Percentiles rank a stretch among this genome's conserved stretches.
Evolutionary conservation across 1,139 yeast species (phyloP).

Genomic region (Saccharomyces uvarum): DNA sequence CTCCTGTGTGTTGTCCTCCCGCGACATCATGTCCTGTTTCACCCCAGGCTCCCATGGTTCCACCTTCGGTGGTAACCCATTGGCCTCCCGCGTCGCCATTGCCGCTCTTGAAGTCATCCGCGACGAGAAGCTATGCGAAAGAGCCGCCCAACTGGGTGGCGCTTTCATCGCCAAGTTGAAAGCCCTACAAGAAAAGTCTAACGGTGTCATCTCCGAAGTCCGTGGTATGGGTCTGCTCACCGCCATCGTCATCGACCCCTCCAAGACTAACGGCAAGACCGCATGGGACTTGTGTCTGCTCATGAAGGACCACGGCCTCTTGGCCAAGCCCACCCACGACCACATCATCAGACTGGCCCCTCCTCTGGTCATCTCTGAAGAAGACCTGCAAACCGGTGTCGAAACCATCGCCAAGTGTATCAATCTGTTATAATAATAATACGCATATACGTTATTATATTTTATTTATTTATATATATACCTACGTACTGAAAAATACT

Average conservation of each 20-base stretch:
- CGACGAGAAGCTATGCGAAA: conserved; percentile 79
- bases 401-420: conserved; percentile 54
- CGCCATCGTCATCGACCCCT: conserved; percentile 84
- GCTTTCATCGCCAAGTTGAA: conserved; percentile 59
- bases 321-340: conserved; percentile 96
- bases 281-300: conserved; percentile 94
- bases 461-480: not conserved
- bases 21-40: conserved; percentile 79
- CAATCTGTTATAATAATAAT: not conserved
- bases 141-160: conserved; percentile 66
- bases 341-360: conserved; percentile 94
- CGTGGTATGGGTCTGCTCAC: conserved; percentile 87
- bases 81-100: conserved; percentile 88
- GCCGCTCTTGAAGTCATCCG: conserved; percentile 87
- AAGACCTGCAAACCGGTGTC: conserved; percentile 76
- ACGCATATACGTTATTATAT: not conserved
- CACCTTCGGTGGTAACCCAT: conserved; percentile 96
- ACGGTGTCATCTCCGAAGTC: conserved; percentile 77
- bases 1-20: conserved; percentile 81
- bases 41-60: conserved; percentile 98
- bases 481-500: not conserved
- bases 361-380: conserved; percentile 84
- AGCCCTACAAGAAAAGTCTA: conserved; percentile 51
- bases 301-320: conserved; percentile 81
- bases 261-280: conserved; percentile 78